Evolutionary conservation across 164 flowering plant genomes (phyloP).

Genomic region (Santalum album): DNA sequence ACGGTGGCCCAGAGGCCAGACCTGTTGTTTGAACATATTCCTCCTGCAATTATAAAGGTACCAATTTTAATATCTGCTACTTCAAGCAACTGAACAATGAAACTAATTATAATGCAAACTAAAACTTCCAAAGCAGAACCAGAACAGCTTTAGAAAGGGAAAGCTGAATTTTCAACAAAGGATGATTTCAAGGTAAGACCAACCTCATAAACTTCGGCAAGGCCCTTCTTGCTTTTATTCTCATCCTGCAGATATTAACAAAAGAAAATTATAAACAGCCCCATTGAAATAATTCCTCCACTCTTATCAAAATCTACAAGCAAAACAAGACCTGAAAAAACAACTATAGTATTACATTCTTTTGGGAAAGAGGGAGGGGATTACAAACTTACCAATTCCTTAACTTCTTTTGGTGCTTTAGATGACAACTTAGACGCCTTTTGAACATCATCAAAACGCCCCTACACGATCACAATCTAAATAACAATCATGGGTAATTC

Average conservation of each 20-base stretch:
- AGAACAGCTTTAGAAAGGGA: not conserved
- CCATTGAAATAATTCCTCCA: not conserved
- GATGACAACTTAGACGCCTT: constrained; percentile 44
- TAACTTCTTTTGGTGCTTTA: constrained; percentile 56
- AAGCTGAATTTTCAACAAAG: not conserved
- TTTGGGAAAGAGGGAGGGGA: not conserved
- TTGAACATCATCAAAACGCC: constrained; percentile 71
- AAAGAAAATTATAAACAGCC: not conserved
- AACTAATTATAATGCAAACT: not conserved
- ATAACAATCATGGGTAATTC: not conserved
- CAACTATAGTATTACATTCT: not conserved
- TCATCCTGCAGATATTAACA: constrained; percentile 61
- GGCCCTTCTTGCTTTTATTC: constrained; percentile 89
- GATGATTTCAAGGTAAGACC: constrained; percentile 8
- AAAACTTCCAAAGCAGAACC: not conserved
- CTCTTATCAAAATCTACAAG: not conserved
- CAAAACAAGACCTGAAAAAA: not conserved
- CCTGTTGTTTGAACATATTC: constrained; percentile 70
- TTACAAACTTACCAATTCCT: constrained; percentile 54
- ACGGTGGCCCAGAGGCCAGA: constrained; percentile 45
- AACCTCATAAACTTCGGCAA: constrained; percentile 90
- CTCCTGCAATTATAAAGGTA: constrained; percentile 42
- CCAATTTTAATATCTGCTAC: not conserved
- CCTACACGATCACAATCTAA: constrained; percentile 30
- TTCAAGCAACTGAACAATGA: not conserved